Evolutionary conservation across 1,284 basidiomycete genomes (phyloP).

Genomic region (Amylostereum areolatum): DNA sequence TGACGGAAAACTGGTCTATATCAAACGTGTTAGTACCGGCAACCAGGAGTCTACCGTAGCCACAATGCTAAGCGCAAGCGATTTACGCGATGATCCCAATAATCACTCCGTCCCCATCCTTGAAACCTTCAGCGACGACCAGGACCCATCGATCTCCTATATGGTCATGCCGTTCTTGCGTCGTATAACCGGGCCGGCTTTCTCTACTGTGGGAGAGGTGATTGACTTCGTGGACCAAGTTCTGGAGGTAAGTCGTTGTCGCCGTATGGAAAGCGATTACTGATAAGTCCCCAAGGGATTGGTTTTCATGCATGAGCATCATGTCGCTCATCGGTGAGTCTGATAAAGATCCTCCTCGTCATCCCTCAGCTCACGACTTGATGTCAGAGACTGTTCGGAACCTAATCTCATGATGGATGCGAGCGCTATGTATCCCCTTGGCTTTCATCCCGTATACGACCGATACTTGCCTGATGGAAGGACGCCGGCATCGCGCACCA

Average conservation of each 20-base stretch:
- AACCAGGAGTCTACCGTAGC: background rate
- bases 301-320: background rate
- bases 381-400: conserved; percentile 17
- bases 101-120: conserved; percentile 22
- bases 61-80: background rate
- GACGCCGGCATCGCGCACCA: background rate
- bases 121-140: conserved; percentile 16
- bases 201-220: conserved; percentile 19
- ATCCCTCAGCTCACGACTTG: background rate
- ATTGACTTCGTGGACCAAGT: conserved; percentile 21
- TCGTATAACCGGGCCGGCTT: conserved; percentile 13
- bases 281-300: background rate
- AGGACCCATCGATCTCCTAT: conserved; percentile 10
- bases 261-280: background rate
- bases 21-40: background rate
- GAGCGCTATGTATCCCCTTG: conserved; percentile 16
- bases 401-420: conserved; percentile 26
- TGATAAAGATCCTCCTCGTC: background rate
- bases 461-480: conserved; percentile 8
- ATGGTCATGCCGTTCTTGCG: conserved; percentile 23
- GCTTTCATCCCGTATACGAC: conserved; percentile 17
- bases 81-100: conserved; percentile 12
- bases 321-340: background rate
- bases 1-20: background rate
- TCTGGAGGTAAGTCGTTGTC: conserved; percentile 15